Conservation (phyloP, 768 basidiomycete species). For the Brasilioporus rufonigricans region DNA sequence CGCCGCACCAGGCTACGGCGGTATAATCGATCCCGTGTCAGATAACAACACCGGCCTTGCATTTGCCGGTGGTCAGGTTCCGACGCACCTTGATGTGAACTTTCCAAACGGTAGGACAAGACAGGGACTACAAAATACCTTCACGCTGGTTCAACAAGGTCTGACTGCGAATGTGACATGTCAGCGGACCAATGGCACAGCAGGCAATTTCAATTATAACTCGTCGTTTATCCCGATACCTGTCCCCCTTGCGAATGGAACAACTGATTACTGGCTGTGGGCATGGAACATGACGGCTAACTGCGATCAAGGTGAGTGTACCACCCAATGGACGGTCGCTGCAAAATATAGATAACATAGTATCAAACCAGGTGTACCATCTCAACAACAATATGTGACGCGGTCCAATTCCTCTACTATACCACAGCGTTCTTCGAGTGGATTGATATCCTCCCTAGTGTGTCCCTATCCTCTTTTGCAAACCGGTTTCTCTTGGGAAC, state of each 20-base stretch:
- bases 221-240: neutral
- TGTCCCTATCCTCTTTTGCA: slow-evolving; percentile 4
- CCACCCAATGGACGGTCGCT: too few species aligned
- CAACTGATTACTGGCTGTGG: slow-evolving; percentile 2
- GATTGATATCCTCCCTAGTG: slow-evolving; percentile 1
- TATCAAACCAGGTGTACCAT: neutral
- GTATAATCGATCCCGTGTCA: neutral
- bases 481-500: neutral
- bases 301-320: neutral
- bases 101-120: neutral
- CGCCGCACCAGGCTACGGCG: neutral
- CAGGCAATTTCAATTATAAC: neutral
- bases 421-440: neutral
- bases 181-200: neutral
- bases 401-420: neutral
- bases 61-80: slow-evolving; percentile 2
- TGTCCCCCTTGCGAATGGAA: neutral
- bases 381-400: slow-evolving; percentile 4
- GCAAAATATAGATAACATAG: neutral
- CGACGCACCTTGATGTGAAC: neutral
- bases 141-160: slow-evolving; percentile 15
- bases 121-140: neutral
- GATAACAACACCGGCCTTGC: neutral
- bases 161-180: slow-evolving; percentile 15
- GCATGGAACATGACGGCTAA: neutral